Evolutionary conservation across 1,284 basidiomycete species (phyloP).

Genomic region (Trametes pubescens): DNA sequence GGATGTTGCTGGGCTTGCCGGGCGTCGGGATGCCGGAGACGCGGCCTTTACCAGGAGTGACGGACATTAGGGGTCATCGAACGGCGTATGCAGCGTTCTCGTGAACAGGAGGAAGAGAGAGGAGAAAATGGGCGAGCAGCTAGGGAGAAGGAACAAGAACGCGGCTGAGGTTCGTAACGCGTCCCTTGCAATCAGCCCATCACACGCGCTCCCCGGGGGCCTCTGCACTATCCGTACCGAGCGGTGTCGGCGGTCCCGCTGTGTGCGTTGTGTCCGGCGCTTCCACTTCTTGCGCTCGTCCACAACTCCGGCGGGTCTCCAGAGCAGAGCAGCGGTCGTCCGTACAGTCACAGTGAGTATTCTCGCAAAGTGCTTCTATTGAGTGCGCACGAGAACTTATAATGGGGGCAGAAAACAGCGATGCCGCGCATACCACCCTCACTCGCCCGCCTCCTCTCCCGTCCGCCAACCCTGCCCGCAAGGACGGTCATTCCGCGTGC

Average conservation of each 20-base stretch:
- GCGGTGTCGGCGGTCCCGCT: conserved; percentile 19
- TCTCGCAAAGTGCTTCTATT: neutral
- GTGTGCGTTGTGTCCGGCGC: conserved; percentile 14
- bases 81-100: conserved; percentile 12
- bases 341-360: conserved; percentile 11
- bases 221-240: neutral
- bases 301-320: conserved; percentile 12
- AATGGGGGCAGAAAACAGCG: neutral
- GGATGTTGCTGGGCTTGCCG: conserved; percentile 64
- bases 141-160: conserved; percentile 18
- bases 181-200: conserved; percentile 23
- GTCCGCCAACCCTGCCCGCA: conserved; percentile 32
- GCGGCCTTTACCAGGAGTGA: conserved; percentile 61
- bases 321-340: conserved; percentile 10
- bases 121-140: neutral
- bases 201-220: conserved; percentile 1
- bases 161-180: conserved; percentile 21
- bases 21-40: conserved; percentile 67
- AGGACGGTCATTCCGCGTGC: conserved; percentile 19
- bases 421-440: conserved; percentile 42
- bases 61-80: conserved; percentile 44
- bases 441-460: conserved; percentile 36
- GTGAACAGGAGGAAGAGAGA: neutral
- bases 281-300: conserved; percentile 20
- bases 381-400: neutral